Evolutionary conservation across 2,329 filamentous ascomycete genomes (phyloP), one percentile per base, ranked within the genome.

Genomic region (Aspergillus chevalieri): DNA sequence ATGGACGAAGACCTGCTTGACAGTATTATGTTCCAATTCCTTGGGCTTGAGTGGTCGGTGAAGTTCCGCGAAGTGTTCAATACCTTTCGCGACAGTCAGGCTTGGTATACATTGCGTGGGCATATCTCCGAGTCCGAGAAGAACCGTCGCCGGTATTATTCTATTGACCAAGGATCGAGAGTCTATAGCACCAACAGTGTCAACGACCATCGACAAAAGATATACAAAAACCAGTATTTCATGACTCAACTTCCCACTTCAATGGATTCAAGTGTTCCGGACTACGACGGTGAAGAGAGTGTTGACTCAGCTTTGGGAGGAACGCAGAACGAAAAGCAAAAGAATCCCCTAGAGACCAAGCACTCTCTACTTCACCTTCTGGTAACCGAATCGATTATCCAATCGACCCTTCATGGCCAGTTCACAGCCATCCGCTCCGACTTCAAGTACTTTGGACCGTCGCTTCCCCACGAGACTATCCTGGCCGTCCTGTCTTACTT

Each of bases 1-100:
- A 79, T 81, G 70, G 78, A 82, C 45, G 78, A 80, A 55, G 81
- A 84, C 52, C 66, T 81, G 17, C 71, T 81, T 6, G 76, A 81
- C 55, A 74, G 76, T 1, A 71, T 82, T 6, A 69, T 82, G 21
- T 61, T 81, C 2, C 77, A 82, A 42, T 79, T 74, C 52, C 69
- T 82, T 33, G 79, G 78, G 5, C 63, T 77, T 3, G 72, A 71
- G 45, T 81, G 77, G 74, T 70, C 75, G 2, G 70, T 78, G 3
- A 64, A 70, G 30, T 68, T 81, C 53, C 76, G 75, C 43, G 42
- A 58, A 6, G 66, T 61, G 0, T 76, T 80, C 43, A 59, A 49
- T 2, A 48, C 30, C 0, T 66, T 72, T 44, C 66, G 70, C 43
- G 48, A 58, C 9, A 72, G 66, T 12, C 57, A 63, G 15, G 74